Base-by-base conservation (phyloP, 2,329 filamentous ascomycete species). In the Ramichloridium luteum region DNA sequence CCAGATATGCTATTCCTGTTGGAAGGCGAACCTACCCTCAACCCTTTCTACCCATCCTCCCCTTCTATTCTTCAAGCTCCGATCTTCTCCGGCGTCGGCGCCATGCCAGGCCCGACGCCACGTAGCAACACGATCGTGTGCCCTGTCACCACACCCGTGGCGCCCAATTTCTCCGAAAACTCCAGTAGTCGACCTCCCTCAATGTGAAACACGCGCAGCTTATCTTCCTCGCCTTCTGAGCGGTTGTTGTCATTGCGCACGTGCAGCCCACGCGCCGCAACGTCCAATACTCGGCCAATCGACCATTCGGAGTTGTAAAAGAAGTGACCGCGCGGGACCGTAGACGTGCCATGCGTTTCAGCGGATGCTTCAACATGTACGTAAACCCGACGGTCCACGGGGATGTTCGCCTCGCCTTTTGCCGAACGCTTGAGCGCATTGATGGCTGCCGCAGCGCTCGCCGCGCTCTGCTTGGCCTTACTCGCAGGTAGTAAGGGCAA, bases 121-220 rank as follows among this genome's bases (percentile, higher is more conserved):
- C 90, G 68, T 32, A 98, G 50, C 48, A 98, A 54, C 14, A 96
- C 85, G 41, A 98, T 74, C 8, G 85, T 94, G 53, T 98, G 88
- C 1, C 90, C 90, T 44, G 72, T 86, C 42, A 73, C 72, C 36
- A 92, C 64, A 8, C n/a, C n/a, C 16, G 67, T 31, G 67, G 65
- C 4, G 3, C 84, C 85, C 34, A 93, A 65, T 63, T 88, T 86
- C 58, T 94, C 86, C 14, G 71, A 75, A 49, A 92, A 98, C 38
- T 90, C 86, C 41, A 98, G 57, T 40, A 98, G 56, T 36, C 84
- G 65, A 0, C 90, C 90, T 0, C 80, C 82, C 53, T 98, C 86
- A 1, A 98, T 82, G 54, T 96, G 86, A 50, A 93, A 98, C 0
- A 98, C 75, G 6, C 90, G 64, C 43, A 98, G 55, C 56, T 80